Conservation (phyloP, 2,329 filamentous ascomycete genomes). For the Penicillium sp. region DNA sequence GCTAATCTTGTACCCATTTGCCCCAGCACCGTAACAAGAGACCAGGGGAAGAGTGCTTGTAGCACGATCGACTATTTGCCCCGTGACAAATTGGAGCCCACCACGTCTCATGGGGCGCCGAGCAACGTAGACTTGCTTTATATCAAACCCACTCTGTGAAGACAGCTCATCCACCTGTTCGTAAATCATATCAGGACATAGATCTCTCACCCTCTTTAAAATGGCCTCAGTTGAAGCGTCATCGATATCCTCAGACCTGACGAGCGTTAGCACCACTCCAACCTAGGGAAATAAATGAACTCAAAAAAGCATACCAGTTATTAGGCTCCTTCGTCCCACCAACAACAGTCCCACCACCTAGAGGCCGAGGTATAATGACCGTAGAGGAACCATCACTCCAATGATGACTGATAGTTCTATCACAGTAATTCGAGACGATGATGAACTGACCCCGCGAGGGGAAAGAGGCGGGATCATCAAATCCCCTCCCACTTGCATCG, state of each 20-base stretch:
- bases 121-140: constrained; percentile 9
- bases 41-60: not conserved
- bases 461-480: constrained; percentile 7
- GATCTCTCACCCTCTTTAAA: not conserved
- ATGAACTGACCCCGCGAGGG: constrained; percentile 12
- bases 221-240: not conserved
- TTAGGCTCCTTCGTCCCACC: constrained; percentile 12
- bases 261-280: not conserved
- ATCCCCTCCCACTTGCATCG: constrained; percentile 6
- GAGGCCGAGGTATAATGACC: constrained; percentile 5
- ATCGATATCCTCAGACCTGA: not conserved
- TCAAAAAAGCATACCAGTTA: constrained; percentile 3
- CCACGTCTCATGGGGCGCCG: constrained; percentile 10
- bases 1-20: constrained; percentile 11
- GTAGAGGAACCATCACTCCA: constrained; percentile 8
- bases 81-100: constrained; percentile 1
- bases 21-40: constrained; percentile 11
- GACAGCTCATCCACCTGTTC: not conserved
- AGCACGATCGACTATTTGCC: not conserved
- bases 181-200: not conserved
- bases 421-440: constrained; percentile 8
- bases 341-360: constrained; percentile 9
- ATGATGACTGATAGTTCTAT: constrained; percentile 12
- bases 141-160: constrained; percentile 1
- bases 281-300: not conserved